These are phyloP conservation scores for Globisporangium splendens DNA, from an alignment of 352 stramenopile genomes.

Conservation along the genomic window DNA sequence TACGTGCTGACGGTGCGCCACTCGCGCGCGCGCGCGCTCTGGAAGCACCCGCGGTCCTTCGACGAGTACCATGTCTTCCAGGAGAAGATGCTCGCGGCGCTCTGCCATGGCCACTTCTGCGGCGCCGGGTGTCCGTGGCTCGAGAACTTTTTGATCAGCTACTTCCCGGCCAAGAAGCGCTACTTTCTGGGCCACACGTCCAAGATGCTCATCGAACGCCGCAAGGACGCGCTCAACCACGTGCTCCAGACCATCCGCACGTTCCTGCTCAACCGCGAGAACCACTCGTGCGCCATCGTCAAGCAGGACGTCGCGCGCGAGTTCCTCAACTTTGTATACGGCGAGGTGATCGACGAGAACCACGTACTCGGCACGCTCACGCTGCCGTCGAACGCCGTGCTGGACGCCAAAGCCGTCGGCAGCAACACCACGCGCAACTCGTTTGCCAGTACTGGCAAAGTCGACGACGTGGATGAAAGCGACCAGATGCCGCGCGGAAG, in stretches of 20 bases:
- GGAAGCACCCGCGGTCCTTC: slow-evolving; percentile 39
- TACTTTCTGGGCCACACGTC: slow-evolving; percentile 17
- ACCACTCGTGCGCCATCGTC: slow-evolving; percentile 35
- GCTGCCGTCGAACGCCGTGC: no score
- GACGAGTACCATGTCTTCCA: slow-evolving; percentile 47
- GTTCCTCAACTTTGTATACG: slow-evolving; percentile 36
- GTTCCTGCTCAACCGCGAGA: slow-evolving; percentile 34
- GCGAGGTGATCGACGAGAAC: slow-evolving; percentile 19
- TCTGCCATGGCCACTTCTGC: slow-evolving; percentile 58
- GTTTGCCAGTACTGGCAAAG: not conserved
- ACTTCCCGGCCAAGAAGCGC: slow-evolving; percentile 29
- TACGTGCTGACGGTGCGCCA: slow-evolving; percentile 48
- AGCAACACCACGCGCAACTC: no score
- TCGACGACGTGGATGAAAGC: not conserved
- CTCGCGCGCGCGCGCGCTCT: slow-evolving; percentile 19
- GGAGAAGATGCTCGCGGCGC: slow-evolving; percentile 21
- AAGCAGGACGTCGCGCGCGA: slow-evolving; percentile 21
- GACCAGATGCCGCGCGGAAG: not conserved
- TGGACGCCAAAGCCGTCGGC: no score
- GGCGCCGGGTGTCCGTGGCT: slow-evolving; percentile 48
- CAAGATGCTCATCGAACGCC: slow-evolving; percentile 20
- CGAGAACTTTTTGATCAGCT: slow-evolving; percentile 39
- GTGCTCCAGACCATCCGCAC: slow-evolving; percentile 34
- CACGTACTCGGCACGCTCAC: not conserved
- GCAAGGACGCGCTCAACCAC: slow-evolving; percentile 27